Evolutionary conservation across 2,329 filamentous ascomycete species (phyloP).

Genomic region (Fragosphaeria purpurea): DNA sequence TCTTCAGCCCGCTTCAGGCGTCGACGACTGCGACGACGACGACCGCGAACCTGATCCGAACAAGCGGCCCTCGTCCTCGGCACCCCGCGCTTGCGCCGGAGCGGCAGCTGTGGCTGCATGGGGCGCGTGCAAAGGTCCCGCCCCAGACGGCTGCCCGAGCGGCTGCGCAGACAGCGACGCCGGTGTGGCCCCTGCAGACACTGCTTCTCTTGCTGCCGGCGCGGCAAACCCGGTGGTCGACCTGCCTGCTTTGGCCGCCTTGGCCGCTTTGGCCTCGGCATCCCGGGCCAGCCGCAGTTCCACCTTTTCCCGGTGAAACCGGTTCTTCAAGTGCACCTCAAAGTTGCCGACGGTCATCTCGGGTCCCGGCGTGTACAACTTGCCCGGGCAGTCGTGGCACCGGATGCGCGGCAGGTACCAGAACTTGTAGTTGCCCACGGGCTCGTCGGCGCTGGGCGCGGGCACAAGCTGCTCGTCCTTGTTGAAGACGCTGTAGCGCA

Average conservation of each 20-base stretch:
- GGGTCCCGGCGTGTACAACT: conserved; percentile 84
- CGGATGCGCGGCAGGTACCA: conserved; percentile 83
- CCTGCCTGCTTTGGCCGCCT: background rate
- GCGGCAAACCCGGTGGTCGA: background rate
- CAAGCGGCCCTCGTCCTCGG: background rate
- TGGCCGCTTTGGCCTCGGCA: background rate
- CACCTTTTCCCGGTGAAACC: conserved; percentile 65
- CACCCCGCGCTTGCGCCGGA: background rate
- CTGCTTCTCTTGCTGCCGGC: background rate
- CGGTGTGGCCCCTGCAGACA: background rate
- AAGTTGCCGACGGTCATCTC: conserved; percentile 83
- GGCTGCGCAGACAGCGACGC: too few species aligned
- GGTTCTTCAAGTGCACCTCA: conserved; percentile 82
- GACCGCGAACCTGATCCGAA: background rate
- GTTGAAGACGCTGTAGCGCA: conserved; percentile 82
- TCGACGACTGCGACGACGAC: background rate
- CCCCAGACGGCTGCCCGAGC: too few species aligned
- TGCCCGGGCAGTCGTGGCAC: conserved; percentile 86
- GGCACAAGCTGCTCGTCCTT: conserved; percentile 57
- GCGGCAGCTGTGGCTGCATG: too few species aligned
- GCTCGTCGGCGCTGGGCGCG: conserved; percentile 33
- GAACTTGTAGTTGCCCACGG: conserved; percentile 54
- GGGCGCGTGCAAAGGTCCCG: too few species aligned
- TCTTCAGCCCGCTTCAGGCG: background rate
- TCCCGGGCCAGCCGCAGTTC: conserved; percentile 35